Conservation (phyloP, 1,284 basidiomycete genomes). For the Malassezia brasiliensis region DNA sequence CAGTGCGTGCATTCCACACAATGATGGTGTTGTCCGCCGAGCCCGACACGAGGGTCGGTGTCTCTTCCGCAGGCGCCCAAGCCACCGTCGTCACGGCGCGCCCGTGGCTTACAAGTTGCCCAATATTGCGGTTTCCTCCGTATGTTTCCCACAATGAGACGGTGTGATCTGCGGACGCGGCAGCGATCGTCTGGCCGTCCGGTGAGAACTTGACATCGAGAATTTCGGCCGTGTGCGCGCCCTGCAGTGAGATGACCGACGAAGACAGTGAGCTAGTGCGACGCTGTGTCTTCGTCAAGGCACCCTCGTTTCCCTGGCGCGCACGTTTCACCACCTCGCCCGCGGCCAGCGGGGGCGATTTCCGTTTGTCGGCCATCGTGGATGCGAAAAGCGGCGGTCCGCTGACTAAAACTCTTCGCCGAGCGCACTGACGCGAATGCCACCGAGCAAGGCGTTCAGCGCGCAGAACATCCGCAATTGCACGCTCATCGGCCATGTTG, state of each 20-base stretch:
- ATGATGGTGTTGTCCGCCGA: constrained; percentile 47
- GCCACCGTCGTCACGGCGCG: constrained; percentile 39
- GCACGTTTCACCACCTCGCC: constrained; percentile 34
- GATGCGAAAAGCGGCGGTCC: neutral
- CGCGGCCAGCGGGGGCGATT: constrained; percentile 24
- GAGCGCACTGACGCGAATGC: constrained; percentile 1
- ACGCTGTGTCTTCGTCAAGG: constrained; percentile 27
- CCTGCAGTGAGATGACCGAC: constrained; percentile 37
- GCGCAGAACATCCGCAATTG: constrained; percentile 44
- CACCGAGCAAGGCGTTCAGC: constrained; percentile 26
- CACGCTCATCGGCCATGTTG: constrained; percentile 47
- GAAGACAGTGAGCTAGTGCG: constrained; percentile 30
- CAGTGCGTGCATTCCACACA: constrained; percentile 31
- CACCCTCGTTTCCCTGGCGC: constrained; percentile 24
- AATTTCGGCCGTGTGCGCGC: constrained; percentile 38
- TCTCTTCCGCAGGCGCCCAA: constrained; percentile 26
- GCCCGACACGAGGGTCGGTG: constrained; percentile 27
- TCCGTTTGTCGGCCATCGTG: constrained; percentile 40
- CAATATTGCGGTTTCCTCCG: constrained; percentile 38
- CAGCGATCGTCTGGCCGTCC: constrained; percentile 36
- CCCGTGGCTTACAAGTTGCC: constrained; percentile 36
- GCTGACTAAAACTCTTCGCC: constrained; percentile 5
- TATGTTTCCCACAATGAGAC: constrained; percentile 46
- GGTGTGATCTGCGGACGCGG: constrained; percentile 33
- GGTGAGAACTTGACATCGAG: constrained; percentile 40